Evolutionary conservation across 768 basidiomycete species (phyloP).

Genomic region (Phylloporus sp.): DNA sequence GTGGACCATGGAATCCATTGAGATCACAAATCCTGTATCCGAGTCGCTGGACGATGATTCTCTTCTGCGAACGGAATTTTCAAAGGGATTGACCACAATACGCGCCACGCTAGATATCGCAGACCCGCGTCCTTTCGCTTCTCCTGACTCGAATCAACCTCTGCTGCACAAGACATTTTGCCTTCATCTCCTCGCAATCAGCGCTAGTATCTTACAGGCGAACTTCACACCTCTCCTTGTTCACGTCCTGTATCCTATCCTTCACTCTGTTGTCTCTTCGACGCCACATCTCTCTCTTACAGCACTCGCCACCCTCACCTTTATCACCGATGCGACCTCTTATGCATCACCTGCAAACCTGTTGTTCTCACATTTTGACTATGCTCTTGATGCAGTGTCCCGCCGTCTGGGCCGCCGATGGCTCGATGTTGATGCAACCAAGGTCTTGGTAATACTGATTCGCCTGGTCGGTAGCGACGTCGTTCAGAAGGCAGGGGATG

Average conservation of each 20-base stretch:
- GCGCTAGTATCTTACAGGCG: conserved; percentile 65
- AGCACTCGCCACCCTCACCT: conserved; percentile 68
- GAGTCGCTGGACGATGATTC: conserved; percentile 29
- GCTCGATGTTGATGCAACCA: conserved; percentile 84
- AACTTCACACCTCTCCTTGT: conserved; percentile 72
- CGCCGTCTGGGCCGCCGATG: conserved; percentile 74
- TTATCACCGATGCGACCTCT: conserved; percentile 67
- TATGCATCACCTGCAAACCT: conserved; percentile 89
- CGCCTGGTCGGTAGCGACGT: conserved; percentile 83
- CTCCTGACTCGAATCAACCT: conserved; percentile 40
- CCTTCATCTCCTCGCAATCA: conserved; percentile 69
- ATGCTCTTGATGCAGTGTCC: conserved; percentile 87
- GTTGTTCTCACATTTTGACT: conserved; percentile 92
- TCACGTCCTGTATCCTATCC: conserved; percentile 75
- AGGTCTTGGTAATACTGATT: conserved; percentile 80
- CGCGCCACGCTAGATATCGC: conserved; percentile 52
- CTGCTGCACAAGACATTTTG: conserved; percentile 65
- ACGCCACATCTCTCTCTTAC: conserved; percentile 62
- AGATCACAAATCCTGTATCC: conserved; percentile 18
- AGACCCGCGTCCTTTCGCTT: conserved; percentile 27
- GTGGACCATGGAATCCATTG: conserved; percentile 53
- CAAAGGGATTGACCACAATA: conserved; percentile 60
- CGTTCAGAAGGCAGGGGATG: conserved; percentile 84
- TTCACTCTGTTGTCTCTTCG: conserved; percentile 80
- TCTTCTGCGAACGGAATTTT: conserved; percentile 50